Evolutionary conservation across 2,329 filamentous ascomycete species (phyloP).

Genomic region (Colletotrichum sp.): DNA sequence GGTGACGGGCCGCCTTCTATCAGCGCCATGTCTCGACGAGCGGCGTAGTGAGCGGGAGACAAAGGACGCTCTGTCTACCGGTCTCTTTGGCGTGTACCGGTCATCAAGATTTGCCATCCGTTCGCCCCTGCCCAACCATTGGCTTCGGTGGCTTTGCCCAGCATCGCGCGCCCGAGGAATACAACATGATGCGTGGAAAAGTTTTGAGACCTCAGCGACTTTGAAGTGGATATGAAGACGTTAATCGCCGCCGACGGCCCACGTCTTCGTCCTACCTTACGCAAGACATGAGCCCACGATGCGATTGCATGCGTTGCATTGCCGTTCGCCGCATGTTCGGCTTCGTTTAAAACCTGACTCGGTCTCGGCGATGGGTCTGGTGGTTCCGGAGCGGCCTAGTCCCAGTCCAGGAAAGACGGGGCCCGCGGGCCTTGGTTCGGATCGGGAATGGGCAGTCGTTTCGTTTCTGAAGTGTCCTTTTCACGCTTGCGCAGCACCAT

Average conservation of each 20-base stretch:
- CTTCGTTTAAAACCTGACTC: slow-evolving; percentile 14
- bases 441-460: background rate
- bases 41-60: slow-evolving; percentile 7
- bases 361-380: slow-evolving; percentile 9
- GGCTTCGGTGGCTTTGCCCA: background rate
- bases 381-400: slow-evolving; percentile 19
- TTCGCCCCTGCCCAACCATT: background rate
- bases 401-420: slow-evolving; percentile 5
- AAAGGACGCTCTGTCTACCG: slow-evolving; percentile 3
- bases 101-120: background rate
- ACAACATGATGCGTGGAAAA: background rate
- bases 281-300: slow-evolving; percentile 6
- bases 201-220: background rate
- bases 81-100: slow-evolving; percentile 1
- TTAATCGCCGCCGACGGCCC: background rate
- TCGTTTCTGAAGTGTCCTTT: background rate
- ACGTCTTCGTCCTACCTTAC: slow-evolving; percentile 6
- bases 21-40: slow-evolving; percentile 18
- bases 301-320: slow-evolving; percentile 1
- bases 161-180: background rate
- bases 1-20: slow-evolving; percentile 7
- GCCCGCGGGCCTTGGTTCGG: background rate
- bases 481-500: background rate
- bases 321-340: background rate
- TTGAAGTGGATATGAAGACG: background rate